Evolutionary conservation across 2,329 filamentous ascomycete genomes (phyloP), one percentile per base, ranked within the genome.

Genomic region (Knoxdaviesia capensis): DNA sequence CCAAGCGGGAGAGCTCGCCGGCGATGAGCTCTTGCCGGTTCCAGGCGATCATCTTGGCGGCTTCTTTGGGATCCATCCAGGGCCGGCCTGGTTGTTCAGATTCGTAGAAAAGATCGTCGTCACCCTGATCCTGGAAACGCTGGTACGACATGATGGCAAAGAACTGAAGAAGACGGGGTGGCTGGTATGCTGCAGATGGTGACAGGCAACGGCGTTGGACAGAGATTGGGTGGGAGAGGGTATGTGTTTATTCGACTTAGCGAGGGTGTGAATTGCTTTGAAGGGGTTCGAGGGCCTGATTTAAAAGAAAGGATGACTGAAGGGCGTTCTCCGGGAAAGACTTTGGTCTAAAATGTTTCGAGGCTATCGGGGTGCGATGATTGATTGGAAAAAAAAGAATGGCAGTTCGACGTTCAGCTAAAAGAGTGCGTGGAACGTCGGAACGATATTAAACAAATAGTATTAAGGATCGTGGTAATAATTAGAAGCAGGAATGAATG

Each of bases 1-100:
- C 85, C 51, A 82, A 66, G 51, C 78, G 76, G 38, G 87, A 94
- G 49, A 96, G 73, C 57, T 96, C 84, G 55, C 86, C 82, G 46
- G 80, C 86, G 51, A 96, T 80, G 50, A 80, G 79, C 55, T 88
- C 83, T 61, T 94, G 88, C 53, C 78, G 77, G 62, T 88, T 77
- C 55, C 81, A 77, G 46, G 82, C 80, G 52, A 90, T 65, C 54
- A 84, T 73, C 60, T 80, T 84, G 51, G 79, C 74, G 47, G 83
- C 77, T 53, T 90, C 81, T 54, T 80, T 76, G 46, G 77, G 67
- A 48, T 77, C 77, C 50, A 83, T 71, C 48, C 75, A 74, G n/a
- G 59, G 51, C 36, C 60, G 56, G 46, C 53, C 57, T 47, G 62
- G 58, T 50, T 71, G 68, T 38, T 62, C 62, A 61, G 43, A 45